phyloP scores from a whole-genome alignment of 345 rosid species.

The Brassica rapa region DNA sequence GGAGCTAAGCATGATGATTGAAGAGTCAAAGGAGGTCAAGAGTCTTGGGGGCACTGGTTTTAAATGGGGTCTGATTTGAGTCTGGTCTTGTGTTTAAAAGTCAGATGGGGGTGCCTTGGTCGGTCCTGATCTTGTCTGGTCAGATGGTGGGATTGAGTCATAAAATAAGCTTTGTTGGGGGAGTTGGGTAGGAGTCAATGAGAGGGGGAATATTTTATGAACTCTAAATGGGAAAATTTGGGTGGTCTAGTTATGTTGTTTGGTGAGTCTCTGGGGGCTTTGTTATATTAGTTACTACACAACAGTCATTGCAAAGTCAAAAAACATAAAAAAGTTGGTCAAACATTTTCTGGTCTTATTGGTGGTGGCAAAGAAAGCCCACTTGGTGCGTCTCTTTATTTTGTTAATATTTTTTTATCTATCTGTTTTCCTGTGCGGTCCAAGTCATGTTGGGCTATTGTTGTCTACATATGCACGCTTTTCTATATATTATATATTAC shows the following conservation, averaged over 20 bases:
- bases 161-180: conserved; percentile 22
- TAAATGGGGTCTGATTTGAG: conserved; percentile 31
- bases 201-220: neutral
- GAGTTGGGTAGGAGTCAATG: conserved; percentile 42
- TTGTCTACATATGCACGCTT: conserved; percentile 31
- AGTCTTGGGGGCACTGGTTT: conserved; percentile 28
- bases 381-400: conserved; percentile 8
- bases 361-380: conserved; percentile 15
- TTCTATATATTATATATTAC: neutral
- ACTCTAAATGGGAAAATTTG: conserved; percentile 15
- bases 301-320: conserved; percentile 28
- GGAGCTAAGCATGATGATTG: conserved; percentile 31
- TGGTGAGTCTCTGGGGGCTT: conserved; percentile 22
- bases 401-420: neutral
- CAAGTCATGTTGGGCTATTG: conserved; percentile 28
- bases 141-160: conserved; percentile 37
- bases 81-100: conserved; percentile 35
- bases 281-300: conserved; percentile 26
- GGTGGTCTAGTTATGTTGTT: conserved; percentile 17
- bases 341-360: conserved; percentile 34
- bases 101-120: conserved; percentile 35
- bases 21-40: conserved; percentile 27
- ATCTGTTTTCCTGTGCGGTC: conserved; percentile 29
- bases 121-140: conserved; percentile 17
- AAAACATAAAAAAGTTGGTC: conserved; percentile 39